Evolutionary conservation across 768 basidiomycete species (phyloP), one percentile per base, ranked within the genome.

Genomic region (Lanmaoa pseudosensibilis): DNA sequence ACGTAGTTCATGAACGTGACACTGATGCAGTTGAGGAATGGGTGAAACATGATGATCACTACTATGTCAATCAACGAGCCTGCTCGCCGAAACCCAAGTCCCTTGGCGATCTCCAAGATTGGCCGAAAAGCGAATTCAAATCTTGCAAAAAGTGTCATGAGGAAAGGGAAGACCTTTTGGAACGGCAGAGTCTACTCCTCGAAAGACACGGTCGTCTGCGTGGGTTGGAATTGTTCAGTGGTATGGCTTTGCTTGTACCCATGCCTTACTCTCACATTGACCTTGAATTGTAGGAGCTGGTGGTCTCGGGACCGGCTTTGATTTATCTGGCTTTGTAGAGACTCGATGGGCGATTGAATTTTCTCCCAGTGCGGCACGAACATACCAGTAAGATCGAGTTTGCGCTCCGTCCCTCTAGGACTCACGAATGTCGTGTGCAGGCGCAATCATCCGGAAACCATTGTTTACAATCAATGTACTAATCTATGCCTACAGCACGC

Each of bases 311-410:
- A 80, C 83, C 36, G 89, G 90, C 2, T 73, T 91, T 55, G 77
- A 83, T 46, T 64, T 84, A 59, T 84, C 86, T 7, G 78, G 79
- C 0, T 83, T 80, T 67, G 81, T 90, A 8, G 74, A 86, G 18
- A 86, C 86, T 1, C 77, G 74, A 61, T 88, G 86, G 77, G 89
- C 88, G 0, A 77, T 90, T 0, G 89, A 91, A 65, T 82, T 79
- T 59, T 81, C 79, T 0, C 78, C 81, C 16, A 76, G 84, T 52
- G 87, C 88, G 33, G 86, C 87, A 3, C 73, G 73, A 49, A 88
- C 87, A 2, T 88, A 84, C 53, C 65, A 73, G 89, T 90, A 60
- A 65, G 77, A 64, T 36, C 46, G 36, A 36, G 33, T 34, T 50
- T 27, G 16, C 36, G 19, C 45, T 11, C 56, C 4, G 19, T 46